Conservation (phyloP, 2,329 filamentous ascomycete genomes). For the Reticulascus tulasneorum region DNA sequence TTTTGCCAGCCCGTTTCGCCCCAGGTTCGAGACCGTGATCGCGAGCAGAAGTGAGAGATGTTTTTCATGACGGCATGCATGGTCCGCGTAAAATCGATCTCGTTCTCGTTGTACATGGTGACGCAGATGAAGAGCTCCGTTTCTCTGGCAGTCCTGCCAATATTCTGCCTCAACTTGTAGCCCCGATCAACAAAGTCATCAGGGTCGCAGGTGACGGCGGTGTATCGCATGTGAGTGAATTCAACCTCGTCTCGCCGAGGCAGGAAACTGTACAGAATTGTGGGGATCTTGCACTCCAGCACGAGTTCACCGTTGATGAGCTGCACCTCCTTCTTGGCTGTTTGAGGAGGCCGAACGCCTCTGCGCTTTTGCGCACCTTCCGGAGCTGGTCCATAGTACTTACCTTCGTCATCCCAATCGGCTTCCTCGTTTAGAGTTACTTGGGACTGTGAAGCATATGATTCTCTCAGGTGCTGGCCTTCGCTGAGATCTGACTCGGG, state of each 20-base stretch:
- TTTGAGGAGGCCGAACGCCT: slow-evolving; percentile 81
- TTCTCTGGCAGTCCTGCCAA: slow-evolving; percentile 77
- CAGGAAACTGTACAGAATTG: slow-evolving; percentile 94
- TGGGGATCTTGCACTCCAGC: slow-evolving; percentile 97
- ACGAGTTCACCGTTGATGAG: slow-evolving; percentile 97
- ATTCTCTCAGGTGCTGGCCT: slow-evolving; percentile 48
- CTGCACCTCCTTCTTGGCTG: slow-evolving; percentile 89
- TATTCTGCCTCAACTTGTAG: slow-evolving; percentile 89
- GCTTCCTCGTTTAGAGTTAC: slow-evolving; percentile 49
- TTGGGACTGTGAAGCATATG: slow-evolving; percentile 52
- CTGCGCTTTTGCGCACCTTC: slow-evolving; percentile 81
- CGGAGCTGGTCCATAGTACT: slow-evolving; percentile 85
- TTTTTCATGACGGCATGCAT: slow-evolving; percentile 99
- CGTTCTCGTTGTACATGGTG: slow-evolving; percentile 99
- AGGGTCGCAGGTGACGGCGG: slow-evolving; percentile 95
- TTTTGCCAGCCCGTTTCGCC: slow-evolving; percentile 98
- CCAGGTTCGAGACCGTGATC: slow-evolving; percentile 91
- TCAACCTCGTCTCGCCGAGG: slow-evolving; percentile 89
- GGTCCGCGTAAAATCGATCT: slow-evolving; percentile 91
- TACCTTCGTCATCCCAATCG: slow-evolving; percentile 53
- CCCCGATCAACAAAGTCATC: slow-evolving; percentile 87
- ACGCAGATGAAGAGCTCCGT: slow-evolving; percentile 95
- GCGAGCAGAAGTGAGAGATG: slow-evolving; percentile 91
- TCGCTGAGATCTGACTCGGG: slow-evolving; percentile 53
- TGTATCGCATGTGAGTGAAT: slow-evolving; percentile 98